Percentiles rank a stretch among this genome's conserved stretches.
phyloP scores from a whole-genome alignment of 2,329 filamentous ascomycete genomes.

The Cadophora sp. region DNA sequence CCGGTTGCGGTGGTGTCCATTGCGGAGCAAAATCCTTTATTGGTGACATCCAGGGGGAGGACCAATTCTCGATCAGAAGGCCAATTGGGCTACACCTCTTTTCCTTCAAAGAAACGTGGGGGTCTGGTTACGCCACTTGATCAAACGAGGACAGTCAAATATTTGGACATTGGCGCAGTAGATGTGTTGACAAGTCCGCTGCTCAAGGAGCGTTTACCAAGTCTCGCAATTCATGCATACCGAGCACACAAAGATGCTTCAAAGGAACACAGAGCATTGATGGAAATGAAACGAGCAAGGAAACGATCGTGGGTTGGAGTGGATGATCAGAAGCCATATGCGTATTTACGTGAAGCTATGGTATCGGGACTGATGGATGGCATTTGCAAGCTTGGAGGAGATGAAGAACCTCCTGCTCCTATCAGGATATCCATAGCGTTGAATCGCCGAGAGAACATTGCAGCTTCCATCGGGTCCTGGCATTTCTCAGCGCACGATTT shows the following conservation, averaged over 20 bases:
- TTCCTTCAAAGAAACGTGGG: slow-evolving; percentile 34
- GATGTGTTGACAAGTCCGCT: slow-evolving; percentile 87
- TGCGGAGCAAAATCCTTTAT: slow-evolving; percentile 43
- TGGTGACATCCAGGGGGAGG: slow-evolving; percentile 29
- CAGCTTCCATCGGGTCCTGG: slow-evolving; percentile 74
- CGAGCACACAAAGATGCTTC: slow-evolving; percentile 78
- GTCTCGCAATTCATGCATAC: slow-evolving; percentile 83
- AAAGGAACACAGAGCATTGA: slow-evolving; percentile 73
- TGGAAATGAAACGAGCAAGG: slow-evolving; percentile 75
- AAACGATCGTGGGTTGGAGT: slow-evolving; percentile 94
- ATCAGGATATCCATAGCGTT: slow-evolving; percentile 72
- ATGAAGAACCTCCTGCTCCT: slow-evolving; percentile 66
- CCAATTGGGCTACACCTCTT: slow-evolving; percentile 30
- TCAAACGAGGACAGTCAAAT: slow-evolving; percentile 67
- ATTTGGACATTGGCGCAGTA: slow-evolving; percentile 83
- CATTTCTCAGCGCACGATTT: slow-evolving; percentile 90
- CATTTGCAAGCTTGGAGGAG: slow-evolving; percentile 75
- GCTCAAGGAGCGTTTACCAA: slow-evolving; percentile 73
- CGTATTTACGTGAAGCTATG: slow-evolving; percentile 91
- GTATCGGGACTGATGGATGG: slow-evolving; percentile 89
- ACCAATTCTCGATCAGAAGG: slow-evolving; percentile 32
- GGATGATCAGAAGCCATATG: slow-evolving; percentile 83
- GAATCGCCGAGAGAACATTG: slow-evolving; percentile 70
- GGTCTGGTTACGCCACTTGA: slow-evolving; percentile 50
- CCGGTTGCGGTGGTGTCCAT: slow-evolving; percentile 50